Base-by-base conservation (phyloP, 1,139 yeast genomes). In the Lodderomyces jiufengensis region DNA sequence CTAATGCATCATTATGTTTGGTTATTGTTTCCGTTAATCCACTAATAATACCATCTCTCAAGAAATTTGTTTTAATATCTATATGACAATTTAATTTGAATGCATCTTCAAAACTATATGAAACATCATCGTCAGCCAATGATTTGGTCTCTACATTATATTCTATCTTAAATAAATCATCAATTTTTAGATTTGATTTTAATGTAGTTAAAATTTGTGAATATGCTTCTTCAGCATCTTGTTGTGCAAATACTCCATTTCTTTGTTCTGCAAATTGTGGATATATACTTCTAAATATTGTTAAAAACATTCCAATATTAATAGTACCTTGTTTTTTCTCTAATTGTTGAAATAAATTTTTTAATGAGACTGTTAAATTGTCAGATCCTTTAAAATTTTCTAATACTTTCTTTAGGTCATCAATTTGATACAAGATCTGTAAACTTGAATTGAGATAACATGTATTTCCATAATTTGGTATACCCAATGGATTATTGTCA, bases 191-290 rank as follows among this genome's bases (percentile, higher is more conserved):
- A 61, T 54, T 73, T 51, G 37, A 70, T 63, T 76, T 63, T 44
- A 87, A 59, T 24, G 73, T 61, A 31, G 69, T 64, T 45, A 90
- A 62, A 39, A 92, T 72, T 55, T 85, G 94, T 10, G 96, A 82
- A 63, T 80, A 88, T 18, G 94, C 85, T 57, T 92, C 99, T 63
- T 92, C 99, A 0, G 98, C 98, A 67, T 92, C 99, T 60, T 92
- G 99, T 63, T 92, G 98, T 57, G 85, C 88, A 56, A 75, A 84
- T 41, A 74, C 69, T 1, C 97, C 97, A 34, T 73, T 72, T 34
- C 76, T 78, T 46, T 75, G 70, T 55, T 92, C 97, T 30, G 84
- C 86, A 61, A 94, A 92, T 61, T 94, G 97, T 1, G 97, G 97
- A 52, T 77, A 85, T 14, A 70, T 64, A 38, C 70, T 66, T 60